Evolutionary conservation across 805 yeast genomes (phyloP), one percentile per base, ranked within the genome.

Genomic region (Ogataea nakhonphanomensis): DNA sequence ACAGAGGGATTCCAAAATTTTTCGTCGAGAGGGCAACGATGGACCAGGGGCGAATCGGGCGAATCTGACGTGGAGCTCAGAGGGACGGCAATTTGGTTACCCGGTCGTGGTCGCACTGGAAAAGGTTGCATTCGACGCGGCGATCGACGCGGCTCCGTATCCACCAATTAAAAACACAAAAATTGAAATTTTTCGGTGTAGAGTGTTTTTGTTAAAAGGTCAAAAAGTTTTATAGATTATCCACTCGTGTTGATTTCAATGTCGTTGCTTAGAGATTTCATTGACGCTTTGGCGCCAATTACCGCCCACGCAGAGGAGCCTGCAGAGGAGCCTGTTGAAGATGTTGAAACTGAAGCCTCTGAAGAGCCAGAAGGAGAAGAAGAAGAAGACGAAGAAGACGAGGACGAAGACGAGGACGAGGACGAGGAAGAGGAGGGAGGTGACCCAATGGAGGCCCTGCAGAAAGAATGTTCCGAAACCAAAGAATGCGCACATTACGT

Each of bases 231-330:
- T 27, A 15, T 22, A 32, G 20, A 33, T 22, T 32, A 38, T 25
- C 33, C 37, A 39, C 36, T 30, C 38, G 43, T 30, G 43, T 34
- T 33, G 37, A 39, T 39, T 39, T 33, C 43, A 29, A 64, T 64
- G 67, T 59, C 67, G 37, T 69, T 78, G 58, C 73, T 79, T 57
- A 75, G 71, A 62, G 95, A 87, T 67, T 69, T 88, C 59, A 82
- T 84, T 69, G 95, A 87, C 61, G 76, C 84, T 46, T 72, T 85
- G 51, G 69, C 78, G 52, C 95, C 96, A 62, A 74, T 85, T 55
- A 74, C 74, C 41, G 95, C 95, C 38, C 80, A 74, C 69, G 96
- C 95, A 57, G 95, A 85, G 57, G 81, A 76, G 69, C 65, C 64
- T 37, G 68, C 51, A 41, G 60, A 57, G 33, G 57, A 48, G 27